Evolutionary conservation across 768 basidiomycete species (phyloP).

Genomic region (Amanita jacksonii): DNA sequence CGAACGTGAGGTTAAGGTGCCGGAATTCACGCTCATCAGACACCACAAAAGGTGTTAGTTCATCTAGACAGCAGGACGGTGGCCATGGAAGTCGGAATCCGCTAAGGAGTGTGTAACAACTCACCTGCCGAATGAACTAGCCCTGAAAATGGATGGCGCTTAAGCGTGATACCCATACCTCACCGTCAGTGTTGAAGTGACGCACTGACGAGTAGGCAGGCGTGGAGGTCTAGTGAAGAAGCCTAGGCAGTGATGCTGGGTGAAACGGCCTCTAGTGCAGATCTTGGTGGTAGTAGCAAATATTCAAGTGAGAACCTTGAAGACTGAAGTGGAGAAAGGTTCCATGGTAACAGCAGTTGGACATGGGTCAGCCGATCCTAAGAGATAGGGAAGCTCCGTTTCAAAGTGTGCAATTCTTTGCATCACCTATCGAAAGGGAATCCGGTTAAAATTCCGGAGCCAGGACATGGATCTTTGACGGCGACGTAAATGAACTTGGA

Average conservation of each 20-base stretch:
- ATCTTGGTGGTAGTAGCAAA: slow-evolving; percentile 87
- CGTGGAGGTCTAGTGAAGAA: slow-evolving; percentile 74
- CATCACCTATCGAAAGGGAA: slow-evolving; percentile 68
- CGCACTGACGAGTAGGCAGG: slow-evolving; percentile 68
- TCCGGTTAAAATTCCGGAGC: slow-evolving; percentile 73
- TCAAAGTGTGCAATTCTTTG: slow-evolving; percentile 56
- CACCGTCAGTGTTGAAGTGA: slow-evolving; percentile 67
- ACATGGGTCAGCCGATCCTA: slow-evolving; percentile 82
- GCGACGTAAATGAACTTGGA: slow-evolving; percentile 61
- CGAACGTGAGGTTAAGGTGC: slow-evolving; percentile 68
- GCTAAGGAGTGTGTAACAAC: slow-evolving; percentile 85
- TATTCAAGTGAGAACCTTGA: slow-evolving; percentile 82
- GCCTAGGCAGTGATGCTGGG: slow-evolving; percentile 64
- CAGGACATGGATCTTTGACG: slow-evolving; percentile 62
- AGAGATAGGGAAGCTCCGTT: slow-evolving; percentile 70
- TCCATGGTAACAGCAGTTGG: slow-evolving; percentile 82
- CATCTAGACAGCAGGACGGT: slow-evolving; percentile 84
- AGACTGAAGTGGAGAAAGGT: slow-evolving; percentile 87
- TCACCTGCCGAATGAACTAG: slow-evolving; percentile 88
- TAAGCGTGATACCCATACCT: slow-evolving; percentile 81
- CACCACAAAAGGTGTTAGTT: slow-evolving; percentile 82
- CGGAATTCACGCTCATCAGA: slow-evolving; percentile 79
- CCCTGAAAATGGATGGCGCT: slow-evolving; percentile 90
- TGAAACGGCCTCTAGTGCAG: slow-evolving; percentile 67
- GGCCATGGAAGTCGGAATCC: slow-evolving; percentile 81